These are phyloP conservation scores for Wickerhamomyces tratensis DNA, from an alignment of 805 yeast genomes.

Conservation along the genomic window DNA sequence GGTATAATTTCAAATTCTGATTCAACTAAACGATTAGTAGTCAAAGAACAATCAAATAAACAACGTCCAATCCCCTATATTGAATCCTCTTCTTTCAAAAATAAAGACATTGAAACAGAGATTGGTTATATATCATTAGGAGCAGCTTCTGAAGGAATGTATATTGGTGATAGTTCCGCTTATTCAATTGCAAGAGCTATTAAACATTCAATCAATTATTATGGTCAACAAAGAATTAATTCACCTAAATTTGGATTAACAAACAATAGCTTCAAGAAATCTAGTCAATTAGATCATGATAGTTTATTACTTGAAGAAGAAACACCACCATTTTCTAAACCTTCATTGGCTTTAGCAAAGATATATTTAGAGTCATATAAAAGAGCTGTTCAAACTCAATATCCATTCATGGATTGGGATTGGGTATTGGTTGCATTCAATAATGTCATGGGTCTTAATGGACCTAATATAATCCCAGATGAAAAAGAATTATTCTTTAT, in stretches of 20 bases:
- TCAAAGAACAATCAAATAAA: no score
- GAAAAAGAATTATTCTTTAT: constrained; percentile 14
- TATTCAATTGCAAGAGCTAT: constrained; percentile 23
- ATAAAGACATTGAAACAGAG: constrained; percentile 17
- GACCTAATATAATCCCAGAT: constrained; percentile 5
- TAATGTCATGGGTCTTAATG: constrained; percentile 9
- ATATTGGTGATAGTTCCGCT: constrained; percentile 22
- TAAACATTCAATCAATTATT: constrained; percentile 15
- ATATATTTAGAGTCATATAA: constrained; percentile 14
- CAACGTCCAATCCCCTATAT: no score
- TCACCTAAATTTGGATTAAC: not conserved
- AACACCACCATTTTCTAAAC: constrained; percentile 13
- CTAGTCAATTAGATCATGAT: not conserved
- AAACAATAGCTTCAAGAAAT: no score
- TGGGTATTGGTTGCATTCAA: constrained; percentile 13
- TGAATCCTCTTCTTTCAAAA: not conserved
- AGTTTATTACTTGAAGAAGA: constrained; percentile 1
- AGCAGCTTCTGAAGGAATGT: constrained; percentile 20
- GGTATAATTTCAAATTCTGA: no score
- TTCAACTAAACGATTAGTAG: no score
- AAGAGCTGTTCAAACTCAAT: constrained; percentile 23
- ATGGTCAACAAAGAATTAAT: constrained; percentile 1
- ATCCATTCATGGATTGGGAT: constrained; percentile 25
- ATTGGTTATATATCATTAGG: constrained; percentile 21
- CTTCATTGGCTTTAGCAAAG: constrained; percentile 9